Percentiles rank a stretch among this genome's conserved stretches.
Conservation (phyloP, 179 eudicot genomes). For the Nepenthes alata region DNA sequence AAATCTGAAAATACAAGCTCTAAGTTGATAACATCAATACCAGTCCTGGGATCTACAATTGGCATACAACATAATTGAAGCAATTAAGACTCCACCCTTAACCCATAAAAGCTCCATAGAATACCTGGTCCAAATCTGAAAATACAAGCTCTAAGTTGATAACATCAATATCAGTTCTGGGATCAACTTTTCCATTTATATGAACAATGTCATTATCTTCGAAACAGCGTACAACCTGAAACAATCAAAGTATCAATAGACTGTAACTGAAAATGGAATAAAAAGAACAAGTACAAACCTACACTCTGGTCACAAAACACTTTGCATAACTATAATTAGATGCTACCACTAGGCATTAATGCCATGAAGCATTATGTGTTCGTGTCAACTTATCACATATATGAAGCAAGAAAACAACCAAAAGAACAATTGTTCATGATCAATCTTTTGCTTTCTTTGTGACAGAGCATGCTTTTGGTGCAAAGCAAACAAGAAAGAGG, state of each 20-base stretch:
- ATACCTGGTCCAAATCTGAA: slow-evolving; percentile 94
- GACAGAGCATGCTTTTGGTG: too few relatives aligned
- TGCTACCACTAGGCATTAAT: neutral
- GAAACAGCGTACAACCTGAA: slow-evolving; percentile 96
- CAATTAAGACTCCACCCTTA: neutral
- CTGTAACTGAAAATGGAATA: neutral
- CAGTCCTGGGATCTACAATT: slow-evolving; percentile 59
- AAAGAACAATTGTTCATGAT: neutral
- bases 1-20: slow-evolving; percentile 83
- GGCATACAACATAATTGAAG: too few relatives aligned
- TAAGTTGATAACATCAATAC: slow-evolving; percentile 85
- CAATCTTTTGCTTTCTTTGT: too few relatives aligned
- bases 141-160: slow-evolving; percentile 84
- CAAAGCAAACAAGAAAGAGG: too few relatives aligned
- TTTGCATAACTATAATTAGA: too few relatives aligned
- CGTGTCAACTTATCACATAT: neutral
- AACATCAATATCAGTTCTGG: slow-evolving; percentile 84
- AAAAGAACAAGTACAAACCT: neutral
- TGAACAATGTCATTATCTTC: slow-evolving; percentile 96
- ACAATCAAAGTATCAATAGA: neutral
- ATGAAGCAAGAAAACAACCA: neutral
- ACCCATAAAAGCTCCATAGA: neutral
- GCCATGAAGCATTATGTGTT: neutral
- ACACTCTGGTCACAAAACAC: too few relatives aligned
- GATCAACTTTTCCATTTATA: slow-evolving; percentile 88